phyloP scores from a whole-genome alignment of 139 green algal species.

The Chlorella sp. region DNA sequence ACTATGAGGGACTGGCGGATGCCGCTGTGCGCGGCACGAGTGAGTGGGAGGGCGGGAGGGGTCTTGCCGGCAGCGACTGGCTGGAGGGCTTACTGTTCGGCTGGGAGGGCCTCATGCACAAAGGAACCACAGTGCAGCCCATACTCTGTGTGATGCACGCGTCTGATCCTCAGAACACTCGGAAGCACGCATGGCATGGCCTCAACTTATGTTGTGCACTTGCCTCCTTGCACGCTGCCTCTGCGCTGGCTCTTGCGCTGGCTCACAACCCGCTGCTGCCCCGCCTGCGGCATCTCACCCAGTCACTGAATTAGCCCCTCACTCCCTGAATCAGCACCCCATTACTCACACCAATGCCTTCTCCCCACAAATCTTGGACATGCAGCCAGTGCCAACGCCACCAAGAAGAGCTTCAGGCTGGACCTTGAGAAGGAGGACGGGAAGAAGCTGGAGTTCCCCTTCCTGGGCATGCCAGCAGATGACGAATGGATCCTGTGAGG shows the following conservation, averaged over 20 bases:
- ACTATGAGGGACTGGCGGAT: slow-evolving; percentile 39
- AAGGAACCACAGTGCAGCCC: background rate
- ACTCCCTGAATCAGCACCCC: too few relatives aligned
- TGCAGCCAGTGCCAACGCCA: slow-evolving; percentile 38
- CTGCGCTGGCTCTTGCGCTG: background rate
- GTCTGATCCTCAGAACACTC: background rate
- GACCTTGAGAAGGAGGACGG: slow-evolving; percentile 21
- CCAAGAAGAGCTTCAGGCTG: slow-evolving; percentile 57
- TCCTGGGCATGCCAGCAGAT: slow-evolving; percentile 60
- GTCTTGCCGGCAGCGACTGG: background rate
- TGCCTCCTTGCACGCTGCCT: background rate
- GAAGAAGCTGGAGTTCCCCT: slow-evolving; percentile 17
- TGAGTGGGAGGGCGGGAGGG: background rate
- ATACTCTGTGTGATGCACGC: background rate
- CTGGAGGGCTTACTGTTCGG: too few relatives aligned
- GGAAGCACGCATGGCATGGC: background rate
- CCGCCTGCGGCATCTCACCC: background rate
- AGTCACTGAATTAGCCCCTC: too few relatives aligned
- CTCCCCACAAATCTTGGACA: background rate
- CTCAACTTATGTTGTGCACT: background rate
- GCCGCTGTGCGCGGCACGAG: slow-evolving; percentile 11
- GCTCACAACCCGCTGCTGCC: background rate
- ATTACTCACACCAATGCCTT: background rate
- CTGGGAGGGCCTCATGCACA: background rate
- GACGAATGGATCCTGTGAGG: slow-evolving; percentile 63